Evolutionary conservation across 495 filamentous ascomycete species (phyloP).

Genomic region (Tricharina praecox): DNA sequence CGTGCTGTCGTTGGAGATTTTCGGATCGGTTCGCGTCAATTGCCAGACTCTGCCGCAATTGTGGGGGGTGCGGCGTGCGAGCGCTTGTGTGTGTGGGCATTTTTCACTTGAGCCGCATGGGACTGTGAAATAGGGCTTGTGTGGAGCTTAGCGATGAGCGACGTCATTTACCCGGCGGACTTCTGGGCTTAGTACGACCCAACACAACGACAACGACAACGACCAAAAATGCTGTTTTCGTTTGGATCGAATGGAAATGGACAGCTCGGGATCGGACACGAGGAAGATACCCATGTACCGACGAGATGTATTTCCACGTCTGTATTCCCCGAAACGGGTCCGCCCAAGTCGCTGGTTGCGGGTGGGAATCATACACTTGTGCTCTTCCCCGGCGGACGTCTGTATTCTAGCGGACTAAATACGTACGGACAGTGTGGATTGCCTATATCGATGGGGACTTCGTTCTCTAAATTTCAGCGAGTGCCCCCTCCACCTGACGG

Average conservation of each 20-base stretch:
- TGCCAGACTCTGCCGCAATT: neutral
- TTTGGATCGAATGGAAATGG: slow-evolving; percentile 83
- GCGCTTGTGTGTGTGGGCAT: neutral
- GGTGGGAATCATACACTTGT: slow-evolving; percentile 84
- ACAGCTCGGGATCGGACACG: slow-evolving; percentile 66
- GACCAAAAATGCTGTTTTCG: slow-evolving; percentile 45
- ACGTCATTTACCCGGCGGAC: neutral
- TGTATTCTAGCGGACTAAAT: slow-evolving; percentile 49
- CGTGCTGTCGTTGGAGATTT: no score
- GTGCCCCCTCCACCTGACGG: slow-evolving; percentile 8
- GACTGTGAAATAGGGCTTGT: neutral
- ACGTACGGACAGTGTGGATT: slow-evolving; percentile 39
- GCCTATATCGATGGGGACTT: slow-evolving; percentile 5
- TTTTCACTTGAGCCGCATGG: neutral
- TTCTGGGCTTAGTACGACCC: no score
- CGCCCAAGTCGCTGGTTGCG: slow-evolving; percentile 35
- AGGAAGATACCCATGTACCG: slow-evolving; percentile 53
- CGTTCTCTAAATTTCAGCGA: slow-evolving; percentile 21
- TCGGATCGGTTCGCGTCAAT: neutral
- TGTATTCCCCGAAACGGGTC: slow-evolving; percentile 12
- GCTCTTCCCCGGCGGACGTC: slow-evolving; percentile 37
- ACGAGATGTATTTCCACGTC: slow-evolving; percentile 38
- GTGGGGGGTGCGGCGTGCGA: neutral
- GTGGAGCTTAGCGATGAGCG: no score
- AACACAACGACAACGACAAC: no score